A percentile compares a stretch with the other conserved stretches of the same genome.
phyloP scores from a whole-genome alignment of 495 filamentous ascomycete species.

The Platismatia glauca region DNA sequence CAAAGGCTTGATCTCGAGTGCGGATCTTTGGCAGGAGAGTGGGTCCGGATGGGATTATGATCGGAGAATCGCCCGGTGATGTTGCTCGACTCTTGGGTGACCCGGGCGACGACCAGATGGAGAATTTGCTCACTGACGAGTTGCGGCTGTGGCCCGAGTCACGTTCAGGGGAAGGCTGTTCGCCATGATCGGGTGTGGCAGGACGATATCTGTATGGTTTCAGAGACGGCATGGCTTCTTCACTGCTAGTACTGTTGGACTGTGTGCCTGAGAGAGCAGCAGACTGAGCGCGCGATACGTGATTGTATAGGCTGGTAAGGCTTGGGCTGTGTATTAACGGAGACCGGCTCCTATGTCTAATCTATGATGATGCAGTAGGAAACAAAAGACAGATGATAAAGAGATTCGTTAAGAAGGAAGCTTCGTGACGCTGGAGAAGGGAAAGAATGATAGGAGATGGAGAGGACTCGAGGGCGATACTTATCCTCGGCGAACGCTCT shows the following conservation, averaged over 20 bases:
- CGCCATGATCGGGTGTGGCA: constrained; percentile 36
- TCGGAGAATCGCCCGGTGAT: constrained; percentile 60
- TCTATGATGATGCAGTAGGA: constrained; percentile 20
- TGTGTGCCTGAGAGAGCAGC: not conserved
- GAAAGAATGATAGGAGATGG: constrained; percentile 12
- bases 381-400: constrained; percentile 19
- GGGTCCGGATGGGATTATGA: constrained; percentile 66
- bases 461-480: constrained; percentile 21
- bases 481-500: constrained; percentile 22
- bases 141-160: constrained; percentile 37
- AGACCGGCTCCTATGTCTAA: constrained; percentile 25
- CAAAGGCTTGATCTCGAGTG: constrained; percentile 70
- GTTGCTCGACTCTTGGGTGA: constrained; percentile 63
- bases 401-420: constrained; percentile 24
- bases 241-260: constrained; percentile 3
- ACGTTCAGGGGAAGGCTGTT: constrained; percentile 29
- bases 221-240: constrained; percentile 36
- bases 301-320: constrained; percentile 4
- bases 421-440: constrained; percentile 12
- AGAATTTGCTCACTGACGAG: constrained; percentile 34
- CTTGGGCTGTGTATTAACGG: constrained; percentile 19
- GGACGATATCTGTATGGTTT: constrained; percentile 40
- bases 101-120: constrained; percentile 62
- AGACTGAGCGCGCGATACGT: constrained; percentile 7
- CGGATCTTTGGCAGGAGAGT: constrained; percentile 80